These are phyloP conservation scores for Eremothecium sinecaudum DNA, from an alignment of 1,139 yeast species.

Conservation along the genomic window DNA sequence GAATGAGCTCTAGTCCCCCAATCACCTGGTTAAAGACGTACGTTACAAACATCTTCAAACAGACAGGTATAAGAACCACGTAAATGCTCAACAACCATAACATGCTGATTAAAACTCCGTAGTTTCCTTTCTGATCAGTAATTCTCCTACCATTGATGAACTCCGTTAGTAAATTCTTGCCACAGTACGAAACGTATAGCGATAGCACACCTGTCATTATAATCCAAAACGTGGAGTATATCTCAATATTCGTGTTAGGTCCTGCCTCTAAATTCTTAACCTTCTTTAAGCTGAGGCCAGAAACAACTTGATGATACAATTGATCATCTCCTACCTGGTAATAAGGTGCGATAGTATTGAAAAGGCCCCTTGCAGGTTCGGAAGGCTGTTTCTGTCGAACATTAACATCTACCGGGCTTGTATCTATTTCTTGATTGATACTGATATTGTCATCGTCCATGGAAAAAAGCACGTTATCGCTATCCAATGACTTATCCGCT, in stretches of 20 bases:
- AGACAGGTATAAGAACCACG: slow-evolving; percentile 18
- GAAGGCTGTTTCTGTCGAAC: too few relatives aligned
- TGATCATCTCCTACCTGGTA: slow-evolving; percentile 19
- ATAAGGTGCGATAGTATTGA: slow-evolving; percentile 24
- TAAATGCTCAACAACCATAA: slow-evolving; percentile 16
- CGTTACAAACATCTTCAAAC: slow-evolving; percentile 15
- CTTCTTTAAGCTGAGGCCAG: slow-evolving; percentile 13
- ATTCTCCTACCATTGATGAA: slow-evolving; percentile 3
- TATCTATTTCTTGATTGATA: too few relatives aligned
- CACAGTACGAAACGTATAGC: slow-evolving; percentile 18
- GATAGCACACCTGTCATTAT: slow-evolving; percentile 21
- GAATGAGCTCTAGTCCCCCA: slow-evolving; percentile 15
- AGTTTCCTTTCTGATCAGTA: slow-evolving; percentile 11
- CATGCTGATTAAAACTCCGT: slow-evolving; percentile 11
- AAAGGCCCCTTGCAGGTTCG: slow-evolving; percentile 23
- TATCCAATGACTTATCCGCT: too few relatives aligned
- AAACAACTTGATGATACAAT: slow-evolving; percentile 13
- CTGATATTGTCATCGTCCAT: too few relatives aligned
- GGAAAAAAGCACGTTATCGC: too few relatives aligned
- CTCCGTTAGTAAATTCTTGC: slow-evolving; percentile 14
- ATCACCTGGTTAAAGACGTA: slow-evolving; percentile 11
- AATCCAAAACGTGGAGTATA: slow-evolving; percentile 28
- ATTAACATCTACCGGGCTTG: too few relatives aligned
- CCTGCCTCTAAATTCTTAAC: slow-evolving; percentile 8
- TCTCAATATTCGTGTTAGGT: slow-evolving; percentile 12